These are phyloP conservation scores for Hibiscus trionum DNA, from an alignment of 345 rosid genomes.

Conservation along the genomic window DNA sequence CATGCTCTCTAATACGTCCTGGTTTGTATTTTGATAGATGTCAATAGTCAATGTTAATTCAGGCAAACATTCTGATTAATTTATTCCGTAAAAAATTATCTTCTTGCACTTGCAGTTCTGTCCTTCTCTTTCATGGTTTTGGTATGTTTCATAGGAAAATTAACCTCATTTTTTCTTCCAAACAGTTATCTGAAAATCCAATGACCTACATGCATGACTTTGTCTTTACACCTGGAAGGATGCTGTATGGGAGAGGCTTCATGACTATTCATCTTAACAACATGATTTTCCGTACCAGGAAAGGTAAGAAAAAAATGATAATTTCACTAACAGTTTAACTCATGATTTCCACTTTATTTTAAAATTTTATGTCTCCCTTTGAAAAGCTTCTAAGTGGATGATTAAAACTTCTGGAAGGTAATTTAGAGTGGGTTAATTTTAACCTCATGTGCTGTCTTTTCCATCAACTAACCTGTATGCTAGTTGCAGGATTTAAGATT, in stretches of 20 bases:
- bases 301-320: constrained; percentile 35
- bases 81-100: background rate
- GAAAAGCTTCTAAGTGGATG: background rate
- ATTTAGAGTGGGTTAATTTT: background rate
- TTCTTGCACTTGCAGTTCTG: background rate
- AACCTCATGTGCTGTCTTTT: background rate
- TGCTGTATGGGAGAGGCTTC: constrained; percentile 67
- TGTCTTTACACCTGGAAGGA: constrained; percentile 60
- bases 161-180: constrained; percentile 10
- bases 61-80: background rate
- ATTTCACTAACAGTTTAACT: background rate
- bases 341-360: background rate
- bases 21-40: background rate
- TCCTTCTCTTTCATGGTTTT: background rate
- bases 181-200: constrained; percentile 78
- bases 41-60: background rate
- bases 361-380: background rate
- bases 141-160: background rate
- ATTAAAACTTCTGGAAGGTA: background rate
- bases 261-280: constrained; percentile 57
- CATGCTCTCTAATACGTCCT: background rate
- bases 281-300: constrained; percentile 54
- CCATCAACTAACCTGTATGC: background rate
- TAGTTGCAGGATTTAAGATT: background rate
- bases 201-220: constrained; percentile 52